Base-by-base conservation (phyloP, 345 rosid genomes). In the Citrus cavaleriei region DNA sequence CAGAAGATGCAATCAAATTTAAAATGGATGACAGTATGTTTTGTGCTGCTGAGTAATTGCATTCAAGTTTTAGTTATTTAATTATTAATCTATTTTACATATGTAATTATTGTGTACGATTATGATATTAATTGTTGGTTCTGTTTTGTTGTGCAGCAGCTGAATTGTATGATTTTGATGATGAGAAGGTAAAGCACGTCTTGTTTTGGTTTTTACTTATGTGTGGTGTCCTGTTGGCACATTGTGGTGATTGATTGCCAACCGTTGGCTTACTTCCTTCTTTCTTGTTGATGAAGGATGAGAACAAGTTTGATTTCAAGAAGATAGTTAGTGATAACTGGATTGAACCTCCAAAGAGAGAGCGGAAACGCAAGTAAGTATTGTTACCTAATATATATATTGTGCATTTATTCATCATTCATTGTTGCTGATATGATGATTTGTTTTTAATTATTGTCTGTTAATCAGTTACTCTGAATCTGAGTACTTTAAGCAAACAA, bases 331-430 rank as follows among this genome's bases (percentile, higher is more conserved):
- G 97, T 51, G 98, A 97, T 14, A 97, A 97, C 77, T 94, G 98
- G 99, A 87, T 93, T 84, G 99, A 97, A 82, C 99, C 98, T 22
- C 97, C 99, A 65, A 93, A 88, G 85, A 90, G 99, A 84, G 99
- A 97, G 92, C 87, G 97, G 68, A 97, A 97, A 91, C 95, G 99
- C 89, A 97, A 97, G 98, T 96, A 94, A 85, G 78, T 34, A 46
- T 68, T 64, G 32, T 75, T 76, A 38, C 71, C 70, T 27, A 46
- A 34, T 49, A 30, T 32, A 10, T 4, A 70, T 27, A 4, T 18
- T 63, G 32, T 66, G 59, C 75, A 42, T 58, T 25, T 28, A 7
- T 68, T 57, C 40, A 4, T 70, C n/a, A 5, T 70, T 82, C 30
- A 22, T 80, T 13, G 60, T 74, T 42, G 27, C 57, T 34, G 37